Evolutionary conservation across 208 protist genomes (phyloP).

Genomic region (Balamuthia mandrillaris): DNA sequence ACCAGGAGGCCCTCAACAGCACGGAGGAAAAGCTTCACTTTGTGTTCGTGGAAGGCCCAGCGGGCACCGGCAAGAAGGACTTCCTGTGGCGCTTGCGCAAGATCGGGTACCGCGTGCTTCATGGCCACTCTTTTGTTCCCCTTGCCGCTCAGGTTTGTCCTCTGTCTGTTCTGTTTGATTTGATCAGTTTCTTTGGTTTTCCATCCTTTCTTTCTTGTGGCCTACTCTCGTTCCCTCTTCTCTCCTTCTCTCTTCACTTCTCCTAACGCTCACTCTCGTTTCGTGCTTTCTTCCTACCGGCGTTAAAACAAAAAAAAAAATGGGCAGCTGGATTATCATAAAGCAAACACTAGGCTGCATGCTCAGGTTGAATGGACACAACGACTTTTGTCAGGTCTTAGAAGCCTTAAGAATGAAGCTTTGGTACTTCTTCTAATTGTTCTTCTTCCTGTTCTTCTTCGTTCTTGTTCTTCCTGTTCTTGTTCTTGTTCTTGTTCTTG

Average conservation of each 20-base stretch:
- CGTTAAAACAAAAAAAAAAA: too few relatives aligned
- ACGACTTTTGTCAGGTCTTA: too few relatives aligned
- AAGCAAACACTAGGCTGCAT: too few relatives aligned
- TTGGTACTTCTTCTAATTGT: too few relatives aligned
- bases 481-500: too few relatives aligned
- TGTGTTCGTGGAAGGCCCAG: constrained; percentile 17
- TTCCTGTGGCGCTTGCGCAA: constrained; percentile 14
- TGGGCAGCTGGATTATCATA: too few relatives aligned
- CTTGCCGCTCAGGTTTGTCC: neutral
- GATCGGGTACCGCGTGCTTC: constrained; percentile 8
- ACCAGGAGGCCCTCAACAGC: neutral
- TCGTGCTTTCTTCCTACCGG: neutral
- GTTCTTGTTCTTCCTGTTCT: too few relatives aligned
- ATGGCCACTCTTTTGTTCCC: neutral
- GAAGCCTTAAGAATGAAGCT: too few relatives aligned
- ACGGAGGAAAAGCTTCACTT: neutral
- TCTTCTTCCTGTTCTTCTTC: too few relatives aligned
- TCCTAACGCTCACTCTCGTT: neutral
- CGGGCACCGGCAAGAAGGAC: constrained; percentile 14
- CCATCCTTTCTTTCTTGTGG: neutral
- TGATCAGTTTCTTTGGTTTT: neutral
- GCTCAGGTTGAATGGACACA: too few relatives aligned
- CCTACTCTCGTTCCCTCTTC: neutral
- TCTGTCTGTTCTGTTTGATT: neutral
- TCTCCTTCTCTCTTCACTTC: neutral